These are phyloP conservation scores for Penicillium pulvis DNA, from an alignment of 495 filamentous ascomycete genomes.

Conservation along the genomic window DNA sequence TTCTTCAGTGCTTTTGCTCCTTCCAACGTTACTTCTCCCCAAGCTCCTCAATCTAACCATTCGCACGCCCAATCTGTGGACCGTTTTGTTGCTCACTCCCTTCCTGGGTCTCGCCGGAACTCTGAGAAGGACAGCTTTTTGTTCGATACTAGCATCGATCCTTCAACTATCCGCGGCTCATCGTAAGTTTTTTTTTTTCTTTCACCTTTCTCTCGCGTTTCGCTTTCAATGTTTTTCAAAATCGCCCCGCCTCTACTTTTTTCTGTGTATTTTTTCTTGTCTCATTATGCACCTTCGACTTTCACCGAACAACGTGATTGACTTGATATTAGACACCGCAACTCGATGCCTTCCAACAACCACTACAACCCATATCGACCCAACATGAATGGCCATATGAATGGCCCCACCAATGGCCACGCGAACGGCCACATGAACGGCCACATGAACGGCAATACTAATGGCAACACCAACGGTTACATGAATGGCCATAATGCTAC, in stretches of 20 bases:
- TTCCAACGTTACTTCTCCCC: slow-evolving; percentile 66
- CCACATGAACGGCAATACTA: slow-evolving; percentile 25
- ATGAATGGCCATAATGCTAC: slow-evolving; percentile 45
- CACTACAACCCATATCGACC: slow-evolving; percentile 58
- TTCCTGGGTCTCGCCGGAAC: slow-evolving; percentile 79
- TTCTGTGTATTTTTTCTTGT: background rate
- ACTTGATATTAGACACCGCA: slow-evolving; percentile 57
- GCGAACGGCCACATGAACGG: slow-evolving; percentile 32
- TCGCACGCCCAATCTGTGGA: slow-evolving; percentile 25
- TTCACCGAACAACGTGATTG: background rate
- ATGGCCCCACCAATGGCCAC: background rate
- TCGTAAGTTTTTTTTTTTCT: slow-evolving; percentile 34
- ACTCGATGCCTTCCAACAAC: slow-evolving; percentile 82
- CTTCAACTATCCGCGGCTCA: slow-evolving; percentile 39
- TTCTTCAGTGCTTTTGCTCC: slow-evolving; percentile 72
- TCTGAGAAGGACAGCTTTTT: slow-evolving; percentile 50
- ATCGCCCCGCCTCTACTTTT: background rate
- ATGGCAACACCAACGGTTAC: slow-evolving; percentile 5
- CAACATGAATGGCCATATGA: slow-evolving; percentile 43
- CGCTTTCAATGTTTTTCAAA: no score
- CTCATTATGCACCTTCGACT: slow-evolving; percentile 1
- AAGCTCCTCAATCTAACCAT: slow-evolving; percentile 32
- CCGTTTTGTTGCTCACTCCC: slow-evolving; percentile 72
- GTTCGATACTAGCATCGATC: slow-evolving; percentile 23
- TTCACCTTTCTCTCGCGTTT: no score